Evolutionary conservation across 2,329 filamentous ascomycete genomes (phyloP), one percentile per base, ranked within the genome.

Genomic region (Dactylellina parvicollis): DNA sequence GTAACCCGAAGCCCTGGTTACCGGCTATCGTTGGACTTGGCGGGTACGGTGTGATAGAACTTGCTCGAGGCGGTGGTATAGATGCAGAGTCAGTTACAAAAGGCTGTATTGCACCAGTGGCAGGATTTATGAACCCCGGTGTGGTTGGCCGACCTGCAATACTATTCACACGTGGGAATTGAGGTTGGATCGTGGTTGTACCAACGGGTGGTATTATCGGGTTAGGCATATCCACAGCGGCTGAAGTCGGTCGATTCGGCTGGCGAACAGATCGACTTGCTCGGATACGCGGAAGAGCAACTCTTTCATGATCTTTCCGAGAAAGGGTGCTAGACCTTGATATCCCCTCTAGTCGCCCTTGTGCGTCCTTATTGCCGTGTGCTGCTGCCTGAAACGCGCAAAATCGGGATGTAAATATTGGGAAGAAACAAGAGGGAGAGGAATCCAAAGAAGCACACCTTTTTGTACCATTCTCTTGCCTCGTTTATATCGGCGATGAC

Each of bases 341-440:
- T 57, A 99, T 88, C 55, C 91, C 92, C 52, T 96, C 91, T 66
- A 99, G 87, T 44, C 95, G 88, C 47, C 86, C 86, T 52, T 88
- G 83, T 10, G 95, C 95, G 81, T 99, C 95, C 77, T 91, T 90
- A 81, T 98, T 99, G 34, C 94, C 95, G 78, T 94, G 92, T 30
- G 91, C 89, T 28, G 92, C 90, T 5, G 95, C 94, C 78, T 92
- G 89, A 20, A n/a, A 76, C n/a, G 1, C 90, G 26, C 18, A 32
- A 36, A 28, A 40, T 77, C 69, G 77, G 64, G 34, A 52, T 47
- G 16, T 14, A 10, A 49, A 26, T 12, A 22, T 3, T 18, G 28
- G 18, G n/a, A 38, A 32, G 12, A 5, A 12, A 40, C 5, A 24
- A 12, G 12, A 36, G n/a, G n/a, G n/a, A n/a, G n/a, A n/a, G n/a